Evolutionary conservation across 2,329 filamentous ascomycete species (phyloP), one percentile per base, ranked within the genome.

Genomic region (Botrytis galanthina): DNA sequence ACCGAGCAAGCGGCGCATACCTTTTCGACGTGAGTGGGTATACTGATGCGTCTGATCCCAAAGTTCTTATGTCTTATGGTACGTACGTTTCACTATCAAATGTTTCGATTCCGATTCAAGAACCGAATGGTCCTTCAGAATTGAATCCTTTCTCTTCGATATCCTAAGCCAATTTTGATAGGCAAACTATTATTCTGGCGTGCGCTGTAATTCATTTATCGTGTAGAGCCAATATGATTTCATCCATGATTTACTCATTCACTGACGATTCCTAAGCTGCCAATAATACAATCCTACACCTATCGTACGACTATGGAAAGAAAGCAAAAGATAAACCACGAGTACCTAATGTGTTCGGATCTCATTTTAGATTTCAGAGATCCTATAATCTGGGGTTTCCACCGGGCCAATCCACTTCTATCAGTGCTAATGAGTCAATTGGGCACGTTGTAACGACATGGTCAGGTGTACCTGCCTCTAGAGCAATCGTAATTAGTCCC

Each of bases 371-470:
- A 14, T 37, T 61, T 16, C 12, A 37, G 35, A 61, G 35, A n/a
- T 61, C 35, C 59, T 37, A n/a, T 35, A 37, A 37, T 2, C 59
- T 39, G 35, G 59, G 59, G 16, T 37, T 61, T 14, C 59, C 44
- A 12, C 44, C 32, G 4, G 20, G 29, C 20, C 62, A 46, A 48
- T 22, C 46, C 29, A 66, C 42, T 66, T 66, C 62, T 4, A 35
- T 72, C 61, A 71, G 61, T 67, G 37, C 51, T 8, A 72, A 72
- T n/a, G 37, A 72, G 48, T 32, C 60, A 8, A 20, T 44, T 66
- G 70, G 35, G 48, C 46, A 35, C 4, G 7, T 67, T 67, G 70
- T 12, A 8, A 66, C 70, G 6, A 72, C 70, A n/a, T 72, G 70
- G 70, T 57, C 61, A 12, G 48, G 48, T 9, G 62, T 37, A 35